Conservation (phyloP, 208 protist genomes). For the Hexamita inflata region DNA sequence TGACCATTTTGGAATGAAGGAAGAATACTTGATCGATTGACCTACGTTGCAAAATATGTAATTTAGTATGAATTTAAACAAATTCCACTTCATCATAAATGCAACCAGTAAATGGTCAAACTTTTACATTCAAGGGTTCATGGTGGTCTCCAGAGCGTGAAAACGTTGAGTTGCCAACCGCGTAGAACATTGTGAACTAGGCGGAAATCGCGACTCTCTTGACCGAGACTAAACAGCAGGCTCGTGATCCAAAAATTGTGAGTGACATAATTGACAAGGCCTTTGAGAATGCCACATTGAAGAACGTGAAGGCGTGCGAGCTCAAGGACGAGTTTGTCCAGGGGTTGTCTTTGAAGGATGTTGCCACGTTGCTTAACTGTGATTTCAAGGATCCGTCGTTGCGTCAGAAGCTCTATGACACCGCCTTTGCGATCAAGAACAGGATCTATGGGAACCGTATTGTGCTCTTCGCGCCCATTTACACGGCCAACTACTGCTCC, state of each 20-base stretch:
- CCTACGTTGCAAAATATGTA: no score
- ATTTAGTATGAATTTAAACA: no score
- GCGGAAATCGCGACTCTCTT: not conserved
- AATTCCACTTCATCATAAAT: no score
- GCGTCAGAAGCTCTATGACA: not conserved
- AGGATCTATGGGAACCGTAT: constrained; percentile 51
- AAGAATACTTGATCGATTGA: no score
- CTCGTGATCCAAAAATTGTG: not conserved
- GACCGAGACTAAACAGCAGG: not conserved
- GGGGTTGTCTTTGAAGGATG: not conserved
- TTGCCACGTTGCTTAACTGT: constrained; percentile 10
- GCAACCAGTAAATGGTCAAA: not conserved
- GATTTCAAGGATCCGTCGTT: constrained; percentile 9
- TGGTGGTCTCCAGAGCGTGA: not conserved
- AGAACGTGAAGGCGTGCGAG: not conserved
- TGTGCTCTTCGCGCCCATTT: constrained; percentile 52
- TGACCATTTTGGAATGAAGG: no score
- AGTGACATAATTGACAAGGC: not conserved
- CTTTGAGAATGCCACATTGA: not conserved
- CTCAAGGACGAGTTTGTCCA: constrained; percentile 27
- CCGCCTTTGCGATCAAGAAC: constrained; percentile 21
- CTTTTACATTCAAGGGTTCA: not conserved
- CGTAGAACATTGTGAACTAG: not conserved
- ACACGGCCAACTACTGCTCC: constrained; percentile 49
- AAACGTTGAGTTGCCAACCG: not conserved